A percentile compares a stretch with the other conserved stretches of the same genome.
phyloP scores from a whole-genome alignment of 2,329 filamentous ascomycete genomes.

The Cladophialophora carrionii region DNA sequence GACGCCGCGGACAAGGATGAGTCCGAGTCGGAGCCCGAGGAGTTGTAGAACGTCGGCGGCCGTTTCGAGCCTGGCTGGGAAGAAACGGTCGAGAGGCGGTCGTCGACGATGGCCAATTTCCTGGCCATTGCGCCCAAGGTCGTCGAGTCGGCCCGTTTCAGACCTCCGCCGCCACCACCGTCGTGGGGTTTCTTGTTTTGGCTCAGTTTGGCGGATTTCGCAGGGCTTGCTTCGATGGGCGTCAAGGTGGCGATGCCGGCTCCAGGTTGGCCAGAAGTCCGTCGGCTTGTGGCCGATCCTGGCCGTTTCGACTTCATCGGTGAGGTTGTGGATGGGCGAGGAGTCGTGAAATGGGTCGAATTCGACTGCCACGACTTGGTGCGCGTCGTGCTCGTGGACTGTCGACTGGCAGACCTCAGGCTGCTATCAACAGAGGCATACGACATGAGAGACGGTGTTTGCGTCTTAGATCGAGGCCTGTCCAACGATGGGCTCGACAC shows the following conservation, averaged over 20 bases:
- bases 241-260: conserved; percentile 26
- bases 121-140: conserved; percentile 34
- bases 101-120: conserved; percentile 26
- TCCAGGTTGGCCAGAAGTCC: conserved; percentile 23
- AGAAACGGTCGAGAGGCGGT: conserved; percentile 15
- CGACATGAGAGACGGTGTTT: conserved; percentile 30
- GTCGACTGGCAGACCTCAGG: conserved; percentile 22
- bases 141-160: conserved; percentile 38
- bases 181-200: conserved; percentile 12
- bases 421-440: conserved; percentile 30
- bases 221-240: conserved; percentile 32
- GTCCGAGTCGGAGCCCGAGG: conserved; percentile 22
- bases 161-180: conserved; percentile 22
- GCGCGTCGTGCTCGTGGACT: conserved; percentile 12
- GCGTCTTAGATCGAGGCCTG: conserved; percentile 28
- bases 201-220: conserved; percentile 10
- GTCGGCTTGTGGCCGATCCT: conserved; percentile 28
- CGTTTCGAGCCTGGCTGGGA: conserved; percentile 9
- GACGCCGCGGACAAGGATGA: neutral
- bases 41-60: conserved; percentile 24
- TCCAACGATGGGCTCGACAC: conserved; percentile 12
- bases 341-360: conserved; percentile 14
- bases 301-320: conserved; percentile 20
- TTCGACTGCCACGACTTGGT: conserved; percentile 33
- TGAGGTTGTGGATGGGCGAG: conserved; percentile 22